Evolutionary conservation across 306 rosid genomes (phyloP), one percentile per base, ranked within the genome.

Genomic region (Purshia tridentata): DNA sequence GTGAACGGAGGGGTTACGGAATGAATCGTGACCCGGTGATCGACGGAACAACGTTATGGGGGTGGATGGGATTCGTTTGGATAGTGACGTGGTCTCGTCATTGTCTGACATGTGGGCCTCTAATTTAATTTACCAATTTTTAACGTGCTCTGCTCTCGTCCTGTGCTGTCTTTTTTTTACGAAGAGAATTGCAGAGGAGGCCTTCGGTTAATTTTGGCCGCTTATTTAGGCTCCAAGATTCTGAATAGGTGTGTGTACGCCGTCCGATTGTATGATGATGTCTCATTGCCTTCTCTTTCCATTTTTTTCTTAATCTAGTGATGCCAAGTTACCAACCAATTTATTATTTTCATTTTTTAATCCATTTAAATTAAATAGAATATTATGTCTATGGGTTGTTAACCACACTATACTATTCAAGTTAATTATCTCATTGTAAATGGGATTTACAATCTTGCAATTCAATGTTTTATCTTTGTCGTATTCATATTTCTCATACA

Each of bases 21-120:
- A 48, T 39, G 23, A n/a, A 8, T 39, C 67, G 46, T 54, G 48
- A 51, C 13, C 13, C 9, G 16, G 51, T 47, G 49, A 29, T 29
- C 35, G 66, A 71, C 35, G 66, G 66, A 71, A 16, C 75, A 66
- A 66, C 75, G 66, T 57, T 42, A 44, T 2, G 44, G 57, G 71
- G 75, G 54, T 4, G 13, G 40, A 44, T 23, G 20, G 53, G 47
- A 20, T 69, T 65, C 46, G 69, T 18, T 50, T 42, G 72, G 69
- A 80, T 67, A 2, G 55, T 75, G 83, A 68, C 80, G 86, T 80
- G 86, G 80, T 19, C 2, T 15, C 44, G 53, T 42, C 18, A 8
- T 13, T 1, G 18, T 35, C 76, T 53, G 68, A 44, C 40, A 29
- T 22, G 73, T 76, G 70, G 80, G 65, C 45, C 75, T 0, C 20